phyloP scores from a whole-genome alignment of 257 asterid genomes.

The Ocimum tenuiflorum region DNA sequence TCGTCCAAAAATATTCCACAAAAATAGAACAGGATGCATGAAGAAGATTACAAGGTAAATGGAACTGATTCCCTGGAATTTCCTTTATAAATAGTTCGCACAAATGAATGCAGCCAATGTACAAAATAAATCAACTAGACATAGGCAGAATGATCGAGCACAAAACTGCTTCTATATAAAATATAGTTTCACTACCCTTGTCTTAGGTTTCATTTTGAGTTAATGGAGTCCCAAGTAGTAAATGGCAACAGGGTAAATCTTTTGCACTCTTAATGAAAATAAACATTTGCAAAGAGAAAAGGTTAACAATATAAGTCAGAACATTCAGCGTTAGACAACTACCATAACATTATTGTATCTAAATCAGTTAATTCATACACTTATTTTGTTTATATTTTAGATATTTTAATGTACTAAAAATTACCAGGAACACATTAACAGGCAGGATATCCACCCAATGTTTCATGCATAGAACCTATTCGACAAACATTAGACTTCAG shows the following conservation, averaged over 20 bases:
- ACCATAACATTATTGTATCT: background rate
- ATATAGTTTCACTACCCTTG: too few species aligned
- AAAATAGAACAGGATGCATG: conserved; percentile 12
- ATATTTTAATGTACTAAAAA: background rate
- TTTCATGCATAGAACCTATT: background rate
- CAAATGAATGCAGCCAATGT: background rate
- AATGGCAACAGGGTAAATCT: too few species aligned
- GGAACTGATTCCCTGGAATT: background rate
- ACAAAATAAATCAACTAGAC: conserved; percentile 6
- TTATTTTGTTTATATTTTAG: background rate
- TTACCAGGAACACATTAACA: background rate
- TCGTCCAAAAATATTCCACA: conserved; percentile 13
- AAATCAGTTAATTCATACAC: background rate
- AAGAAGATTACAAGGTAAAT: conserved; percentile 11
- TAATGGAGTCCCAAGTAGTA: too few species aligned
- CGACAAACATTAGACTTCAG: background rate
- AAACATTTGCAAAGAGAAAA: too few species aligned
- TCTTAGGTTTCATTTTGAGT: too few species aligned
- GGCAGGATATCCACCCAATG: background rate
- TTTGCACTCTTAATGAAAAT: too few species aligned
- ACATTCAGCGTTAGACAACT: too few species aligned
- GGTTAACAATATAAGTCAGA: too few species aligned
- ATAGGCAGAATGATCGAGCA: background rate
- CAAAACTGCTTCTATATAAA: background rate
- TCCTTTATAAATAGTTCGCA: background rate